Base-by-base conservation (phyloP, 768 basidiomycete genomes). In the Podaxis sp. region DNA sequence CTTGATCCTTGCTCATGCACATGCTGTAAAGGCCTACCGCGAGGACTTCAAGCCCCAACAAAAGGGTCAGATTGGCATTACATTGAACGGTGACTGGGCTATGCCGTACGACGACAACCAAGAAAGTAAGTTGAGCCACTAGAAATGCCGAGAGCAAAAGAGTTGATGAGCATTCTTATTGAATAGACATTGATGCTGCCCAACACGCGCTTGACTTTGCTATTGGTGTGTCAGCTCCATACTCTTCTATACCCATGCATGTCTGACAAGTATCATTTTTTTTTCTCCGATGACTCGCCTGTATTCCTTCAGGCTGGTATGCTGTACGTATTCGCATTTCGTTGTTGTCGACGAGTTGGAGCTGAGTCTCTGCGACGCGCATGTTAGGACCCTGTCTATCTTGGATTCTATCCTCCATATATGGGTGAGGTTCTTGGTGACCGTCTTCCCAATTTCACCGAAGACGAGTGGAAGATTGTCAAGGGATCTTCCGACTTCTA, bases 21-120 rank as follows among this genome's bases (percentile, higher is more conserved):
- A 82, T 64, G 87, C 86, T 20, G 84, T 84, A 51, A 85, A 89
- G 69, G 67, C 86, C 12, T 92, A 91, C 69, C 84, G 87, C 30
- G 81, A 86, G 30, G 73, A 87, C 56, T 92, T 85, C 80, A 86
- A 89, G 74, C 66, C 79, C 3, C 72, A 64, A 1, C 89, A 91
- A 71, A 77, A 81, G 10, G 91, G 89, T 24, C 75, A 80, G 66
- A 89, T 92, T 67, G 90, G 89, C n/a, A 90, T 93, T 69, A 91
- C 90, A 0, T 77, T 91, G 50, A 91, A 91, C 67, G 87, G 89
- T 11, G 87, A 90, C 71, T 90, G 87, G 87, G 78, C 83, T 36
- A 84, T 88, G 71, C 90, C 91, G 7, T 91, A 86, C 64, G 87
- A 90, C 66, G 82, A 89, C 65, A 79, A 72, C 44, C 85, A 83